These are phyloP conservation scores for Physcomitrellopsis africana DNA, from an alignment of 225 moss, liverwort and hornwort genomes.

Conservation along the genomic window DNA sequence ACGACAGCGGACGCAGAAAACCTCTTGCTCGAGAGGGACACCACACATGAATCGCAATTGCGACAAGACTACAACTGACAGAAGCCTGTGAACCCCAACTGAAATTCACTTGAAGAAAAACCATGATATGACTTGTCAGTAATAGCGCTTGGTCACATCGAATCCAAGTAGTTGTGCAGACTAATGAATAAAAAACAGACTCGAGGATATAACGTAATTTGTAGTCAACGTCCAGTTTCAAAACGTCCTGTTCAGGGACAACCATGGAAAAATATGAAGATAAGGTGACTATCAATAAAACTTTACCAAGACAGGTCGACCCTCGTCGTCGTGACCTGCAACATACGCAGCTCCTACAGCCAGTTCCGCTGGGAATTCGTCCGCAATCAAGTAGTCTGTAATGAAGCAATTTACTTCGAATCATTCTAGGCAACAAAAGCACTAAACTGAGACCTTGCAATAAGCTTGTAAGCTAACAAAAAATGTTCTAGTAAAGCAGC, in stretches of 20 bases:
- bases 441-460: not conserved
- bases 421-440: not conserved
- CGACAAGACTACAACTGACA: too few species aligned
- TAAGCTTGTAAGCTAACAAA: not conserved
- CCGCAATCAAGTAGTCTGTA: slow-evolving; percentile 83
- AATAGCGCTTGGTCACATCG: not conserved
- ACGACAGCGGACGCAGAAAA: too few species aligned
- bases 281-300: not conserved
- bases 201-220: not conserved
- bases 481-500: not conserved
- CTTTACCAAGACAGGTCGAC: slow-evolving; percentile 84
- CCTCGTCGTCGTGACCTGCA: slow-evolving; percentile 79
- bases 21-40: too few species aligned
- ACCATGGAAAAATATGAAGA: slow-evolving; percentile 5
- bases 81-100: too few species aligned
- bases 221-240: not conserved
- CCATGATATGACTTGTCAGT: not conserved
- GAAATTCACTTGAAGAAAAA: too few species aligned
- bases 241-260: not conserved
- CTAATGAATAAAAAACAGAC: slow-evolving; percentile 1
- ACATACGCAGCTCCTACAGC: slow-evolving; percentile 86
- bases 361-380: slow-evolving; percentile 90
- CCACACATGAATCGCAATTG: too few species aligned
- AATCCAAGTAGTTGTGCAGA: slow-evolving; percentile 10
- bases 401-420: slow-evolving; percentile 14